phyloP scores from a whole-genome alignment of 2,329 filamentous ascomycete genomes.

The Torrubiella hemipterigena region DNA sequence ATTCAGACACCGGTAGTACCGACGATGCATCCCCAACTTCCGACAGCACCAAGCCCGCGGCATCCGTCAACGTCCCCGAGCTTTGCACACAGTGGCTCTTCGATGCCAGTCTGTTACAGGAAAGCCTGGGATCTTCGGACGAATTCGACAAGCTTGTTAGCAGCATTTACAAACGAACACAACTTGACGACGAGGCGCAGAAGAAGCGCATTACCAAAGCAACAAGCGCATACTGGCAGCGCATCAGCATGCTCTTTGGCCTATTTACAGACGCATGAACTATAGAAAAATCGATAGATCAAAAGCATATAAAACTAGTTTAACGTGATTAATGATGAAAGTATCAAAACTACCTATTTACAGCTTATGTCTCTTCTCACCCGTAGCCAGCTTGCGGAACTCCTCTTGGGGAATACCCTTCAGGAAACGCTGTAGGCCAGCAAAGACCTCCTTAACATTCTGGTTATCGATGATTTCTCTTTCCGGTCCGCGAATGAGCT shows the following conservation, averaged over 20 bases:
- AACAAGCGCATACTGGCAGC: conserved; percentile 70
- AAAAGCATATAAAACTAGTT: conserved; percentile 1
- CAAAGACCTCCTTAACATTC: conserved; percentile 77
- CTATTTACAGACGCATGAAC: conserved; percentile 39
- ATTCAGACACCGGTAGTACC: too few relatives aligned
- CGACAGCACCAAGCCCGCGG: too few relatives aligned
- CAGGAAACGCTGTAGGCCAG: conserved; percentile 69
- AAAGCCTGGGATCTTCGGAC: conserved; percentile 26
- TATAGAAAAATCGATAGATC: conserved; percentile 1
- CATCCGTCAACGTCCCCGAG: not conserved
- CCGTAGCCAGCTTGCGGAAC: conserved; percentile 72
- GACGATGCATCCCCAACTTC: too few relatives aligned
- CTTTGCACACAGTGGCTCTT: conserved; percentile 38
- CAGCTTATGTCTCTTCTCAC: conserved; percentile 91
- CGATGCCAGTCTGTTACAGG: conserved; percentile 40
- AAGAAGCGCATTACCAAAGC: conserved; percentile 46
- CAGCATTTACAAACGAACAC: conserved; percentile 30
- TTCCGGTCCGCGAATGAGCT: conserved; percentile 63
- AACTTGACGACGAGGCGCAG: conserved; percentile 34
- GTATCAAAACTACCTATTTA: conserved; percentile 23
- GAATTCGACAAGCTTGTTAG: conserved; percentile 32
- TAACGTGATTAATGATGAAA: conserved; percentile 2
- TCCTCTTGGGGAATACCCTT: conserved; percentile 76
- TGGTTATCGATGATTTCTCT: conserved; percentile 61
- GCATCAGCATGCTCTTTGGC: conserved; percentile 72